Evolutionary conservation across 2,329 filamentous ascomycete genomes (phyloP).

Genomic region (Neofusicoccum laricinum): DNA sequence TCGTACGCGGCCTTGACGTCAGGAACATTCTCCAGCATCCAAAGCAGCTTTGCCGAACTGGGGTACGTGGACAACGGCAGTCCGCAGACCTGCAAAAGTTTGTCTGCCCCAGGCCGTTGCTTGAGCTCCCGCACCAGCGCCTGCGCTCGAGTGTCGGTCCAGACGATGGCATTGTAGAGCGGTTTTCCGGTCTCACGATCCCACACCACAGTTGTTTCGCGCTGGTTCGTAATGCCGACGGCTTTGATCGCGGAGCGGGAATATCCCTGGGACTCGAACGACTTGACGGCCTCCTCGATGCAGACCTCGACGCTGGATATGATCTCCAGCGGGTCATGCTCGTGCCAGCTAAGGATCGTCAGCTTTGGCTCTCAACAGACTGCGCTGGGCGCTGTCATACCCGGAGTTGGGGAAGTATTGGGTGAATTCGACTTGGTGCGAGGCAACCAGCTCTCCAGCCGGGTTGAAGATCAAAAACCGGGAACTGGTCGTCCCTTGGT

Average conservation of each 20-base stretch:
- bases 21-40: constrained; percentile 68
- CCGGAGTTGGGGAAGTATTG: constrained; percentile 77
- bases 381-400: constrained; percentile 45
- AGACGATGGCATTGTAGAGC: constrained; percentile 77
- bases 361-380: neutral
- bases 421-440: constrained; percentile 76
- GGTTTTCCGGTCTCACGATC: constrained; percentile 72
- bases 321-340: constrained; percentile 74
- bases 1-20: constrained; percentile 68
- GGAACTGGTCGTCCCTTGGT: constrained; percentile 80
- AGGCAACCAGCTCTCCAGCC: constrained; percentile 67
- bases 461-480: constrained; percentile 82
- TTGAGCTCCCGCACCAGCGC: constrained; percentile 73
- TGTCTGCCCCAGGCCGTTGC: constrained; percentile 59
- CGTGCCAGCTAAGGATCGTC: constrained; percentile 64
- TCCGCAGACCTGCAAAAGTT: constrained; percentile 66
- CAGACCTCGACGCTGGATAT: constrained; percentile 69
- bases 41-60: constrained; percentile 76
- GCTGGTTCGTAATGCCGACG: constrained; percentile 79
- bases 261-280: constrained; percentile 65
- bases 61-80: constrained; percentile 80
- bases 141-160: constrained; percentile 76
- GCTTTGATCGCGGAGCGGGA: constrained; percentile 62
- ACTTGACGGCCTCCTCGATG: constrained; percentile 67
- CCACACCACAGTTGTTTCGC: constrained; percentile 80